These are phyloP conservation scores for Colletotrichum sp. DNA, from an alignment of 2,329 filamentous ascomycete genomes.

Conservation along the genomic window DNA sequence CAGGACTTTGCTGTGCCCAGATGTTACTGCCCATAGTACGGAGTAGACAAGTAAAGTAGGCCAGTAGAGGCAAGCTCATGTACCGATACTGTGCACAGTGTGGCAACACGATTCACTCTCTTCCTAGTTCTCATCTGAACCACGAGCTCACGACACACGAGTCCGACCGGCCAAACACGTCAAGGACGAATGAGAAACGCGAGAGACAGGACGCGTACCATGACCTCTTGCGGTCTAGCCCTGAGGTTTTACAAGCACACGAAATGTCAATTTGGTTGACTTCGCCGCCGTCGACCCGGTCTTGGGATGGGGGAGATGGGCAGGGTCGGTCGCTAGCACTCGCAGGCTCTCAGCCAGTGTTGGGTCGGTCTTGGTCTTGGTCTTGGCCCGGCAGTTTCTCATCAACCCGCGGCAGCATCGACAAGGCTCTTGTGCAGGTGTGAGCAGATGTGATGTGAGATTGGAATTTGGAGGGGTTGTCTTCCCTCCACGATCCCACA, in stretches of 20 bases:
- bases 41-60: too few relatives aligned
- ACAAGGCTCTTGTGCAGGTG: background rate
- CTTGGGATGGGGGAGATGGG: background rate
- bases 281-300: background rate
- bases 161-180: constrained; percentile 3
- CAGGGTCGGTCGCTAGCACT: background rate
- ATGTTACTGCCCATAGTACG: background rate
- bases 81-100: constrained; percentile 3
- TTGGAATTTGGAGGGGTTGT: background rate
- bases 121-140: background rate
- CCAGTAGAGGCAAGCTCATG: background rate
- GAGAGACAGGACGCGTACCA: constrained; percentile 9
- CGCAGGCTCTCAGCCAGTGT: background rate
- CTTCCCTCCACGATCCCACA: background rate
- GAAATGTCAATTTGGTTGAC: background rate
- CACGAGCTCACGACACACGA: background rate
- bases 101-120: background rate
- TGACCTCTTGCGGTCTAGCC: background rate
- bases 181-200: constrained; percentile 13
- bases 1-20: background rate
- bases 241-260: background rate
- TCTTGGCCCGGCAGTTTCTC: constrained; percentile 3
- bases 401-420: background rate
- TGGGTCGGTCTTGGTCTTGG: background rate
- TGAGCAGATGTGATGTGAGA: background rate